Percentiles rank a stretch among this genome's conserved stretches.
Evolutionary conservation across 116 monocot species (phyloP).

Genomic region (Thalassia testudinum): DNA sequence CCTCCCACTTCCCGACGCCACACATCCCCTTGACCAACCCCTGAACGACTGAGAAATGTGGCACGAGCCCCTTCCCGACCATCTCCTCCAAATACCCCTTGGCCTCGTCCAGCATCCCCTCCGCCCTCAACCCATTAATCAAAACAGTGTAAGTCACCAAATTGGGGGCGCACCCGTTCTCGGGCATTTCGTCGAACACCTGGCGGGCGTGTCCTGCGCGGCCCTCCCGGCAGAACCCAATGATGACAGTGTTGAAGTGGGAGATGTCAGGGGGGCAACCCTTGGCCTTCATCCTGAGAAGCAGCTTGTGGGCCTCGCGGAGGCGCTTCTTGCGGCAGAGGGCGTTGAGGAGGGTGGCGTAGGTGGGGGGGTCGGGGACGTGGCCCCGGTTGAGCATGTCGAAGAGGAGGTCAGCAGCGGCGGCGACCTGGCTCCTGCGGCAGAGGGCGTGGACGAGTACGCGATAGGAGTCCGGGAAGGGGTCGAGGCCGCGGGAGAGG

Average conservation of each 20-base stretch:
- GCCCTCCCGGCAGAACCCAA: constrained; percentile 60
- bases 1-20: constrained; percentile 43
- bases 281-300: constrained; percentile 65
- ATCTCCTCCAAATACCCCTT: constrained; percentile 52
- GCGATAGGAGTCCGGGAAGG: constrained; percentile 48
- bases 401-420: constrained; percentile 55
- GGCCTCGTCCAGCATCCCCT: constrained; percentile 42
- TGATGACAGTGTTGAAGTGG: constrained; percentile 70
- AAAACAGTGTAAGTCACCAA: constrained; percentile 40
- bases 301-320: constrained; percentile 68
- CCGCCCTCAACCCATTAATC: constrained; percentile 48
- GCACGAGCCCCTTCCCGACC: constrained; percentile 38
- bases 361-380: constrained; percentile 37
- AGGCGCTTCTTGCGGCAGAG: constrained; percentile 71
- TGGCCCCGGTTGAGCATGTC: constrained; percentile 83
- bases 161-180: constrained; percentile 38
- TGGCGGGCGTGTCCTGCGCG: constrained; percentile 55
- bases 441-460: constrained; percentile 62
- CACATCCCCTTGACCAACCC: constrained; percentile 59
- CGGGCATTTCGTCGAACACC: constrained; percentile 70
- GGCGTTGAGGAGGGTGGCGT: constrained; percentile 64
- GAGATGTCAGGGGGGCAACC: constrained; percentile 65
- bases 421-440: constrained; percentile 46
- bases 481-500: constrained; percentile 6
- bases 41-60: constrained; percentile 79